phyloP scores from a whole-genome alignment of 2,329 filamentous ascomycete species.

The Cladosporium sp. region DNA sequence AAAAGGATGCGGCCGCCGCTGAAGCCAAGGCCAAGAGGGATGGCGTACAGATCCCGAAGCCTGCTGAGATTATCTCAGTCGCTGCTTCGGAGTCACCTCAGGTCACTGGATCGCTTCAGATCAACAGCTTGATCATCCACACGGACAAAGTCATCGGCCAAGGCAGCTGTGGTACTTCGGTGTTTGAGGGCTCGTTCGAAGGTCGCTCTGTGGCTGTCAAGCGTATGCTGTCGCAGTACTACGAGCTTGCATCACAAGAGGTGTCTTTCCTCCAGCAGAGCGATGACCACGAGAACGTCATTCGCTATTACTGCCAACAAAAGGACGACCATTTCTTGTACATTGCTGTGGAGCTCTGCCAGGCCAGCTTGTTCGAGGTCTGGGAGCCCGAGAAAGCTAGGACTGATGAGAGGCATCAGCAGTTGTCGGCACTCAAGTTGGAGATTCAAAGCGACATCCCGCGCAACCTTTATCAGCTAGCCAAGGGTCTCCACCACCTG shows the following conservation, averaged over 20 bases:
- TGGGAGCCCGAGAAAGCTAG: constrained; percentile 80
- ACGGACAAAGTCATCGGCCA: constrained; percentile 61
- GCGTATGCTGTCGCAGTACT: constrained; percentile 93
- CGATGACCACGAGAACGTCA: constrained; percentile 94
- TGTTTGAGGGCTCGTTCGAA: constrained; percentile 89
- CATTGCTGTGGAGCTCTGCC: constrained; percentile 91
- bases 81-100: constrained; percentile 38
- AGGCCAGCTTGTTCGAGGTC: constrained; percentile 88
- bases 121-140: constrained; percentile 58
- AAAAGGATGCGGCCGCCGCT: constrained; percentile 26
- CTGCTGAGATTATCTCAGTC: constrained; percentile 41
- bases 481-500: constrained; percentile 80
- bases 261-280: constrained; percentile 87
- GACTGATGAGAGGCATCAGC: constrained; percentile 35
- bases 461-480: constrained; percentile 80
- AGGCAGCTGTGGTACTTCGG: constrained; percentile 94
- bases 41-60: constrained; percentile 36
- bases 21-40: constrained; percentile 35
- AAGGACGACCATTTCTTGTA: constrained; percentile 88
- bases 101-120: constrained; percentile 49
- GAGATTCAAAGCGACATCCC: constrained; percentile 73
- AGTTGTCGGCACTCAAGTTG: constrained; percentile 57
- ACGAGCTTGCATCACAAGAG: constrained; percentile 91
- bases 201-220: constrained; percentile 93
- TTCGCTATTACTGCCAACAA: constrained; percentile 92